Evolutionary conservation across 306 rosid species (phyloP), one percentile per base, ranked within the genome.

Genomic region (Purshia tridentata): DNA sequence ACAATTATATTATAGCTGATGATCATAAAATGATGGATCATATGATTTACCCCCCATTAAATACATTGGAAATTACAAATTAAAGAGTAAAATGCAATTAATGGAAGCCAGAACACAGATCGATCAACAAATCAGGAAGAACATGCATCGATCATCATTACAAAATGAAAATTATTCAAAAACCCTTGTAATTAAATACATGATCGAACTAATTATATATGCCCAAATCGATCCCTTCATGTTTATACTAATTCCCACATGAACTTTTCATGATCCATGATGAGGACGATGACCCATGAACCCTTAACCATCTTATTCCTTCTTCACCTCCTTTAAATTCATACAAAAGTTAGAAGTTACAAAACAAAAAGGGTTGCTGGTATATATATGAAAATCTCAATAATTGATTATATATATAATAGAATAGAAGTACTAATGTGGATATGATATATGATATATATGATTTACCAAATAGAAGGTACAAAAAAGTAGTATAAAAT

Each of bases 401-500:
- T 29, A 29, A 29, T 29, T 29, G 35, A 29, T 29, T 29, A 29
- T 29, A 29, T 29, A 29, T 23, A 23, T 23, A 23, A 29, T 29
- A 29, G 1, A 29, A 29, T 29, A 29, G 35, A 29, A 29, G 35
- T 29, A 29, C 35, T 29, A 29, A 29, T 29, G 35, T 29, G 2
- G 35, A 29, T 0, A 1, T 29, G 35, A 29, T 29, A 29, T 29
- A 29, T 29, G 35, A 29, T 29, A 29, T 29, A 29, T 29, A 29
- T 29, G 35, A 70, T 44, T 69, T 49, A 69, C 72, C 62, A 50
- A 47, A 67, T 6, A 48, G 18, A 58, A 66, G 51, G 63, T 66
- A 59, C 67, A 48, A 37, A 70, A 76, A 11, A 77, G 64, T 54
- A 50, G 60, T 65, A 78, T 61, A 65, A 29, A 2, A 67, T 72